phyloP scores from a whole-genome alignment of 305 asterid species.

The Solanum hybrid region DNA sequence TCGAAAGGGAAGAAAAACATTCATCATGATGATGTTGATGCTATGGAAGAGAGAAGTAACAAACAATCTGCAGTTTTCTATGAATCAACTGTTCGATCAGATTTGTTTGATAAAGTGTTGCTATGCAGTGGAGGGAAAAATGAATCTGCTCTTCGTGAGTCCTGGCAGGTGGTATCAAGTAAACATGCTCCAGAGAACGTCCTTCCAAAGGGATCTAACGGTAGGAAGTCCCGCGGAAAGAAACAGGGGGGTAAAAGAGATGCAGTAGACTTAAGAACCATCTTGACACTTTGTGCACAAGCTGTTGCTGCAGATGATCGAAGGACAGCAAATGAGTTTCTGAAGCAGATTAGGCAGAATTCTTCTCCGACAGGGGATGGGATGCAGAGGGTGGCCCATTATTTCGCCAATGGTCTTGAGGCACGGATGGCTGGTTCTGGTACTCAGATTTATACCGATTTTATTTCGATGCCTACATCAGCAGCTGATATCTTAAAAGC shows the following conservation, averaged over 20 bases:
- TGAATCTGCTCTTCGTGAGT: slow-evolving; percentile 56
- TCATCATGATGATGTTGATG: not conserved
- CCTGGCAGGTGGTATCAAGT: slow-evolving; percentile 36
- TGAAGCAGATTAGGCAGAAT: slow-evolving; percentile 64
- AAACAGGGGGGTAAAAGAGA: slow-evolving; percentile 44
- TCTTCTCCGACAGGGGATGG: slow-evolving; percentile 68
- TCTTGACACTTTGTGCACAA: slow-evolving; percentile 75
- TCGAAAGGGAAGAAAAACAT: slow-evolving; percentile 4
- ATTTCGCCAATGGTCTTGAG: slow-evolving; percentile 74
- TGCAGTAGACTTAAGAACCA: slow-evolving; percentile 65
- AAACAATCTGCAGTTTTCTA: slow-evolving; percentile 61
- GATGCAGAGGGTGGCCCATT: slow-evolving; percentile 72
- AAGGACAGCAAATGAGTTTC: slow-evolving; percentile 55
- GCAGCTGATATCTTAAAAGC: slow-evolving; percentile 78
- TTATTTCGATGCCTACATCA: slow-evolving; percentile 40
- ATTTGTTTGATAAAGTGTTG: slow-evolving; percentile 65
- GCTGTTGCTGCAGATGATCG: slow-evolving; percentile 72
- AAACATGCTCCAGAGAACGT: slow-evolving; percentile 21
- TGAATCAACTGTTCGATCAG: slow-evolving; percentile 54
- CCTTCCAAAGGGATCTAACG: slow-evolving; percentile 33
- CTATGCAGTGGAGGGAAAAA: slow-evolving; percentile 64
- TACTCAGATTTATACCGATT: slow-evolving; percentile 51
- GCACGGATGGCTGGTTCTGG: slow-evolving; percentile 96
- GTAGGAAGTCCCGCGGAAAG: slow-evolving; percentile 50
- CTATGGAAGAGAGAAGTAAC: slow-evolving; percentile 19